Evolutionary conservation across 768 basidiomycete genomes (phyloP), one percentile per base, ranked within the genome.

Genomic region (Pisolithus tinctorius): DNA sequence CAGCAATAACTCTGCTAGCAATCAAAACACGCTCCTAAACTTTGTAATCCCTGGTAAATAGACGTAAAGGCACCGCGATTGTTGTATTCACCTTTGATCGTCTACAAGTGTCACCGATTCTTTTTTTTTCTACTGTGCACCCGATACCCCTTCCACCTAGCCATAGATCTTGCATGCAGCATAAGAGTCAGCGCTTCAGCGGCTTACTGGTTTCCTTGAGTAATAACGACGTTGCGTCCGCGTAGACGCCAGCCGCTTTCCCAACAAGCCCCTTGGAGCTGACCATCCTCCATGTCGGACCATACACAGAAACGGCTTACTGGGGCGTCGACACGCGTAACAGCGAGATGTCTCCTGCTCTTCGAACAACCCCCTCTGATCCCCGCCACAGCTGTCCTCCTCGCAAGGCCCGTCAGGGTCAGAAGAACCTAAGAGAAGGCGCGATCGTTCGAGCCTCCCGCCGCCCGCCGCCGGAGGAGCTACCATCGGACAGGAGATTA

Each of bases 1-100:
- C 70, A 0, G 69, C 69, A 25, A 65, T 70, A 54, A 64, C 65
- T 1, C 68, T 70, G 8, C 56, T 70, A 31, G 69, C 60, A 31
- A 72, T 70, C 55, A 68, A 62, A 52, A 57, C 49, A 38, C 37
- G 56, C 10, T 59, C 43, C 43, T 61, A 46, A 54, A 25, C 4
- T 26, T 34, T 39, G 20, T 44, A 37, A 42, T 39, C 40, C 13
- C 13, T 38, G 40, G 47, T 43, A 42, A 23, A 25, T 23, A 26
- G 37, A 30, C 25, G 34, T 38, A 29, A 46, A 14, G 34, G 41
- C 45, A 48, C 26, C 30, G 20, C 43, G 27, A 38, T 16, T 55
- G 50, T 58, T 54, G 54, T 57, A 58, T 27, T 58, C 53, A 47
- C 27, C 47, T 36, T 26, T 56, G 58, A 46, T 67, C 68, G 68